These are phyloP conservation scores for Helicostylum pulchrum DNA, from an alignment of 192 early-diverging fungal genomes.

Conservation along the genomic window DNA sequence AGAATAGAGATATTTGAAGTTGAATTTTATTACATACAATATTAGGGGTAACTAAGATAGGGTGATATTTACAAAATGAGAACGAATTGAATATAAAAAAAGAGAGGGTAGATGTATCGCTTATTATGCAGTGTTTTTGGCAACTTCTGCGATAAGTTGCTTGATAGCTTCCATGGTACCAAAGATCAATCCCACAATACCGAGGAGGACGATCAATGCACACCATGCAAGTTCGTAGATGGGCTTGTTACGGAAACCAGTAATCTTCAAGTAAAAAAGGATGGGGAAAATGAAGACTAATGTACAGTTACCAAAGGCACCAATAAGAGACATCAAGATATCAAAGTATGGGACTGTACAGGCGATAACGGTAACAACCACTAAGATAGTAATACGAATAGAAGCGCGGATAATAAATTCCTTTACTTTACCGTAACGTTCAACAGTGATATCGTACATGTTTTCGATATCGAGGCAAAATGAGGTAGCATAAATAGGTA, in stretches of 20 bases:
- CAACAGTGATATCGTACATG: conserved; percentile 56
- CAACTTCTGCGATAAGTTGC: conserved; percentile 16
- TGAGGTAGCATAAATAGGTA: conserved; percentile 73
- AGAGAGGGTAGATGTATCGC: too few relatives aligned
- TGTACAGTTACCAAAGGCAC: conserved; percentile 71
- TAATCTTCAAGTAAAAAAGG: conserved; percentile 70
- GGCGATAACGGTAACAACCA: conserved; percentile 54
- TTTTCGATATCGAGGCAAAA: conserved; percentile 74
- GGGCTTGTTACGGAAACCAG: conserved; percentile 47
- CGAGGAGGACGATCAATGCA: conserved; percentile 58
- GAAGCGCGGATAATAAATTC: conserved; percentile 56
- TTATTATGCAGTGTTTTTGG: too few relatives aligned
- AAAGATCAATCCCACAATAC: conserved; percentile 60
- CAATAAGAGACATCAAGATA: conserved; percentile 72
- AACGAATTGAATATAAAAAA: too few relatives aligned
- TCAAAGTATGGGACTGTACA: conserved; percentile 75
- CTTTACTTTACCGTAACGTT: conserved; percentile 42
- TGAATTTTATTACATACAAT: too few relatives aligned
- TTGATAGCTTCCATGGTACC: conserved; percentile 64
- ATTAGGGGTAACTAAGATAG: too few relatives aligned
- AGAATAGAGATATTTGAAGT: too few relatives aligned
- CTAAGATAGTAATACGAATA: conserved; percentile 56
- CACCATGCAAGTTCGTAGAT: conserved; percentile 47
- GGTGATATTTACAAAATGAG: too few relatives aligned
- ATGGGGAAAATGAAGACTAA: conserved; percentile 85